Conservation (phyloP, 371 early-diverging fungal genomes). For the Mortierella sp. region DNA sequence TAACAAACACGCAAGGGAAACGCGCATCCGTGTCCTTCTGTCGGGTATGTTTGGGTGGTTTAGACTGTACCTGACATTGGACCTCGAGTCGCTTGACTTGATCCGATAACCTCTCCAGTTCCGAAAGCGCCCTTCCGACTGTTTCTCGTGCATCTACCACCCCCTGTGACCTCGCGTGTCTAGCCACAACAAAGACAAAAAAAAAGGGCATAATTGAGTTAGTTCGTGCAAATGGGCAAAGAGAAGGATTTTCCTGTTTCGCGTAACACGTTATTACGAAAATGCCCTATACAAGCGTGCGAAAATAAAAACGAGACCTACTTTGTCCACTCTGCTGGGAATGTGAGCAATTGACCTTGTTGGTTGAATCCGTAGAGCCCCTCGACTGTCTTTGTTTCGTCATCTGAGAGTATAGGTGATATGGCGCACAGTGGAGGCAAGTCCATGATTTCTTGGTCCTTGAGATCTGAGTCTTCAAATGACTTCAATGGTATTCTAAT, state of each 20-base stretch:
- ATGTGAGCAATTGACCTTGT: constrained; percentile 24
- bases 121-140: constrained; percentile 15
- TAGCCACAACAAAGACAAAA: not conserved
- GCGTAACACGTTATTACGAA: not conserved
- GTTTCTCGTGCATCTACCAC: constrained; percentile 12
- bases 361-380: constrained; percentile 32
- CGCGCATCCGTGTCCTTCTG: not conserved
- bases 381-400: not conserved
- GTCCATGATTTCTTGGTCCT: constrained; percentile 15
- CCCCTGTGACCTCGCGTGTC: constrained; percentile 8
- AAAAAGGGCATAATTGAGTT: not conserved
- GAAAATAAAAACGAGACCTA: not conserved
- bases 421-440: constrained; percentile 21
- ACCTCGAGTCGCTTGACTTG: constrained; percentile 23
- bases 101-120: constrained; percentile 24
- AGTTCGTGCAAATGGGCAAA: not conserved
- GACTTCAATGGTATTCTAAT: constrained; percentile 9
- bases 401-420: not conserved
- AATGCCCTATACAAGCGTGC: too few species aligned
- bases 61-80: constrained; percentile 24
- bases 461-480: not conserved
- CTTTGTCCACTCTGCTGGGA: constrained; percentile 16
- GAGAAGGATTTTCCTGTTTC: too few species aligned
- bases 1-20: not conserved
- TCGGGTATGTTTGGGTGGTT: not conserved